Evolutionary conservation across 1,284 basidiomycete genomes (phyloP).

Genomic region (Ceratobasidium sp.): DNA sequence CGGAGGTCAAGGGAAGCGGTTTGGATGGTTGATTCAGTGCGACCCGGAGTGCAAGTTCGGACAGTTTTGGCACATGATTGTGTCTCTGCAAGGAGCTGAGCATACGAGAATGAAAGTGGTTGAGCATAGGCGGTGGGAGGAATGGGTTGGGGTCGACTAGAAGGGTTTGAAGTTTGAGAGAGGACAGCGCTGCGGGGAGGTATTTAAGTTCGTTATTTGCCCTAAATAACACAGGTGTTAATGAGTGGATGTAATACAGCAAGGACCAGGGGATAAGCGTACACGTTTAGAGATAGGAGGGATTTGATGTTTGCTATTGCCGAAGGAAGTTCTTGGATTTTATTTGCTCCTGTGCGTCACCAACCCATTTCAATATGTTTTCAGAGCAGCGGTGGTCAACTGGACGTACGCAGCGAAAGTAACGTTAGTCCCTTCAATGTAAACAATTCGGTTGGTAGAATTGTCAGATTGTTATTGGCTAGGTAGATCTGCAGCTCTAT

Average conservation of each 20-base stretch:
- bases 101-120: neutral
- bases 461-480: constrained; percentile 26
- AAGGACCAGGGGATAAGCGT: neutral
- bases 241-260: neutral
- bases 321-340: constrained; percentile 25
- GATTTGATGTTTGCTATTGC: constrained; percentile 18
- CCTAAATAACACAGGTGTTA: neutral
- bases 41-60: constrained; percentile 30
- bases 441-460: constrained; percentile 31
- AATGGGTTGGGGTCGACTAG: constrained; percentile 43
- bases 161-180: constrained; percentile 30
- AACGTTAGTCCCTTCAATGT: constrained; percentile 15
- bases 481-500: constrained; percentile 34
- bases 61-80: constrained; percentile 7
- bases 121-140: constrained; percentile 5
- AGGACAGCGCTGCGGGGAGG: constrained; percentile 27
- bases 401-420: constrained; percentile 26
- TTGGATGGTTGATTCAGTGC: constrained; percentile 1
- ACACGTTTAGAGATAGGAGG: constrained; percentile 41
- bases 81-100: constrained; percentile 1
- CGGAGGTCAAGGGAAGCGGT: neutral
- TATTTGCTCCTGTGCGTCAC: constrained; percentile 18
- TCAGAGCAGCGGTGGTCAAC: neutral
- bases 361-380: neutral
- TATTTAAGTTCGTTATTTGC: constrained; percentile 33